Conservation (phyloP, 2,329 filamentous ascomycete genomes). For the Xylaria sp. region DNA sequence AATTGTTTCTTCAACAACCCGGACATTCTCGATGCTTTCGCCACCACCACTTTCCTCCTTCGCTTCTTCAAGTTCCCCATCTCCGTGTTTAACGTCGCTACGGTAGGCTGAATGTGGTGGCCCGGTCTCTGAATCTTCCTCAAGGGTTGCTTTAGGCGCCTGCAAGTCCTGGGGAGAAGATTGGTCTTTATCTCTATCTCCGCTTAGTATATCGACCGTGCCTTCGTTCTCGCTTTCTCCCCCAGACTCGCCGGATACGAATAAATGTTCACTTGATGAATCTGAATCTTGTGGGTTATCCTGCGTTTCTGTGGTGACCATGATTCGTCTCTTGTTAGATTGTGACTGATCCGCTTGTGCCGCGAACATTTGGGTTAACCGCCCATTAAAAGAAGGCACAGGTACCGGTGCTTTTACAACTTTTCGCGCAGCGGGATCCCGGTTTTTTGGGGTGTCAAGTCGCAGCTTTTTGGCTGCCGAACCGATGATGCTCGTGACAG, state of each 20-base stretch:
- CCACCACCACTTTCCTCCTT: slow-evolving; percentile 49
- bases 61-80: slow-evolving; percentile 66
- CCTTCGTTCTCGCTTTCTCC: slow-evolving; percentile 38
- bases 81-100: slow-evolving; percentile 56
- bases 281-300: slow-evolving; percentile 41
- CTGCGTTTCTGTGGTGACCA: slow-evolving; percentile 24
- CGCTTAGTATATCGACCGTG: slow-evolving; percentile 13
- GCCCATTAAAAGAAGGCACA: slow-evolving; percentile 57
- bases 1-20: slow-evolving; percentile 38
- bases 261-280: slow-evolving; percentile 45
- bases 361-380: slow-evolving; percentile 58
- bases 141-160: slow-evolving; percentile 32
- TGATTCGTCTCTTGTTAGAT: slow-evolving; percentile 28
- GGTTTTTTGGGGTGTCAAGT: slow-evolving; percentile 52
- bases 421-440: slow-evolving; percentile 47
- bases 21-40: slow-evolving; percentile 40
- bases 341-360: slow-evolving; percentile 47
- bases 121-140: slow-evolving; percentile 26
- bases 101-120: slow-evolving; percentile 20
- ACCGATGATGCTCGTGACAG: slow-evolving; percentile 73
- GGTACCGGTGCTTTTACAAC: slow-evolving; percentile 40
- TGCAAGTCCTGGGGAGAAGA: slow-evolving; percentile 24
- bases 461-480: slow-evolving; percentile 61
- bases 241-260: slow-evolving; percentile 47
- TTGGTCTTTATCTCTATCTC: slow-evolving; percentile 9